Evolutionary conservation across 164 flowering plant genomes (phyloP).

Genomic region (Malania oleifera): DNA sequence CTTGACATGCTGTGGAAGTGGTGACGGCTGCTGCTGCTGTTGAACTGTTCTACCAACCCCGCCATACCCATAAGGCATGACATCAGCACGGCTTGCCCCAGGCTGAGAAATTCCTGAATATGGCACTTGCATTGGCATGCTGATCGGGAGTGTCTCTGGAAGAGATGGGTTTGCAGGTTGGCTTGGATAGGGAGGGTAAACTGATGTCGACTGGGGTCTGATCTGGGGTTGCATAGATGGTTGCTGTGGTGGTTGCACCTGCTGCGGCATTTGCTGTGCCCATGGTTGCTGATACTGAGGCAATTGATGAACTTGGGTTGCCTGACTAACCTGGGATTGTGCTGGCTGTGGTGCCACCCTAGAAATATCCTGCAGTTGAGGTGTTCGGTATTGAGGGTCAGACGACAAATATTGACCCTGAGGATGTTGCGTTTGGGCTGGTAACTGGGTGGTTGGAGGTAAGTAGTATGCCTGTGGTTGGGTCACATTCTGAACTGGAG

Average conservation of each 20-base stretch:
- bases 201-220: conserved; percentile 40
- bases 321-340: conserved; percentile 46
- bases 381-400: conserved; percentile 49
- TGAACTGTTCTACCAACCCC: conserved; percentile 44
- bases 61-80: conserved; percentile 58
- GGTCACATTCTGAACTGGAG: conserved; percentile 38
- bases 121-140: conserved; percentile 66
- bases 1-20: conserved; percentile 41
- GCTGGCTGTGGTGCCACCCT: conserved; percentile 37
- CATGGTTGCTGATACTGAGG: conserved; percentile 70
- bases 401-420: conserved; percentile 52
- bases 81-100: conserved; percentile 41
- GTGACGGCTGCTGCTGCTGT: conserved; percentile 39
- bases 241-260: conserved; percentile 41
- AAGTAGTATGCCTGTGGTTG: conserved; percentile 60
- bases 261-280: conserved; percentile 62
- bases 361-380: conserved; percentile 45
- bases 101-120: conserved; percentile 48
- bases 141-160: conserved; percentile 43
- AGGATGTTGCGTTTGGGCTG: conserved; percentile 34
- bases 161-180: conserved; percentile 52
- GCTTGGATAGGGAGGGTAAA: conserved; percentile 47
- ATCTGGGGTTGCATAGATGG: conserved; percentile 49
- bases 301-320: conserved; percentile 33
- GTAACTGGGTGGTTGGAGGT: conserved; percentile 39